Evolutionary conservation across 495 filamentous ascomycete genomes (phyloP).

Genomic region (Xylaria cubensis): DNA sequence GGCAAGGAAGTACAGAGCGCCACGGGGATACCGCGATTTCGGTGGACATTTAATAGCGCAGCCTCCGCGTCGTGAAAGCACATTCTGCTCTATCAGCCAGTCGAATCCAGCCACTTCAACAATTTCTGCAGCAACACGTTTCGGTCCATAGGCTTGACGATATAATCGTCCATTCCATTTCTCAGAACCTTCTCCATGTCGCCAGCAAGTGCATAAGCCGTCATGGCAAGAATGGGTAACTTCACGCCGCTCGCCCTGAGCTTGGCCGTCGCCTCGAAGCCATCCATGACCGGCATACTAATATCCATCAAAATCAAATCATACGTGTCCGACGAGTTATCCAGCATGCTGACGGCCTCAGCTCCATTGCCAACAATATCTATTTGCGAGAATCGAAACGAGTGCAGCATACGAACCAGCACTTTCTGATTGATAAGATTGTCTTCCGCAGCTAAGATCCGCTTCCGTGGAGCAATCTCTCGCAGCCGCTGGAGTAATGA

Average conservation of each 20-base stretch:
- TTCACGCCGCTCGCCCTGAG: slow-evolving; percentile 47
- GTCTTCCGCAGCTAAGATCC: slow-evolving; percentile 64
- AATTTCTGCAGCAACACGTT: slow-evolving; percentile 46
- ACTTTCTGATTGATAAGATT: slow-evolving; percentile 70
- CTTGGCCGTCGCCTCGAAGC: slow-evolving; percentile 46
- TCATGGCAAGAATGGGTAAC: slow-evolving; percentile 69
- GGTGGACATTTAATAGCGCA: background rate
- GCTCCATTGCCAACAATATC: slow-evolving; percentile 63
- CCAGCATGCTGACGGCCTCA: slow-evolving; percentile 62
- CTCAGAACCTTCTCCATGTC: slow-evolving; percentile 64
- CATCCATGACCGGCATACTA: slow-evolving; percentile 59
- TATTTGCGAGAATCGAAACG: slow-evolving; percentile 60
- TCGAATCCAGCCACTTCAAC: slow-evolving; percentile 51
- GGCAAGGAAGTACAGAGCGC: background rate
- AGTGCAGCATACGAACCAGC: slow-evolving; percentile 63
- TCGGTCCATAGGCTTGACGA: slow-evolving; percentile 65
- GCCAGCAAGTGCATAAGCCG: slow-evolving; percentile 67
- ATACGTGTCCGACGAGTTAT: slow-evolving; percentile 55
- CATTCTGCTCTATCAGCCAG: background rate
- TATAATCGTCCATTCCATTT: slow-evolving; percentile 68
- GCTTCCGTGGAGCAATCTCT: slow-evolving; percentile 44
- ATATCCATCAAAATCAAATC: slow-evolving; percentile 63
- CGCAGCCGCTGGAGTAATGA: slow-evolving; percentile 32
- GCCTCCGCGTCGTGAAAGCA: background rate
- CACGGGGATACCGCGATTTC: background rate